Conservation (phyloP, 768 basidiomycete species). For the Russula dissimulans region DNA sequence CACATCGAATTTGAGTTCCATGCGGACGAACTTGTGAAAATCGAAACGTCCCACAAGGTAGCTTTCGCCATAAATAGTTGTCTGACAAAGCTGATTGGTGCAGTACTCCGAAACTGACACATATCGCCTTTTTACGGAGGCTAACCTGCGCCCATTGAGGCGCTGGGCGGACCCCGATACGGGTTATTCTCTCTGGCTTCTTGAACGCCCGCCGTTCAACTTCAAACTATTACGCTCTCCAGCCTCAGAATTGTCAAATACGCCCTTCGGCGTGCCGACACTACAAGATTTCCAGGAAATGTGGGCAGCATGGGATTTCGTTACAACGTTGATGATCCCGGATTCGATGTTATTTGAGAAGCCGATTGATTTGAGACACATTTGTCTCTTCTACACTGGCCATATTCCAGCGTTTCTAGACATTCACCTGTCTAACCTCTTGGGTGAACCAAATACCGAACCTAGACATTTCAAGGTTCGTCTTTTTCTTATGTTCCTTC, state of each 20-base stretch:
- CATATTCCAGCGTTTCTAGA: conserved; percentile 92
- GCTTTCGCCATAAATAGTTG: conserved; percentile 3
- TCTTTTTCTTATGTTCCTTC: not conserved
- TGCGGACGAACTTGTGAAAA: conserved; percentile 67
- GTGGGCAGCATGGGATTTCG: conserved; percentile 85
- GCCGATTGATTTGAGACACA: conserved; percentile 90
- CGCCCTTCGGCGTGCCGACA: conserved; percentile 61
- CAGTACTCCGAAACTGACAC: conserved; percentile 78
- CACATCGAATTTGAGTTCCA: conserved; percentile 43
- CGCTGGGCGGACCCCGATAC: conserved; percentile 71
- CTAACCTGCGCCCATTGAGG: conserved; percentile 75
- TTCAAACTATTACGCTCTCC: conserved; percentile 56
- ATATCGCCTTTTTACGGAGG: conserved; percentile 55
- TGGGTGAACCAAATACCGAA: conserved; percentile 73
- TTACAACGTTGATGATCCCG: conserved; percentile 82
- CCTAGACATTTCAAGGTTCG: conserved; percentile 70
- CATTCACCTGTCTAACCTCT: conserved; percentile 70
- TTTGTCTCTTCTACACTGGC: conserved; percentile 93
- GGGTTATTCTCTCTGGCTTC: conserved; percentile 80
- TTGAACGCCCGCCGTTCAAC: conserved; percentile 75
- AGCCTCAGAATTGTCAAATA: conserved; percentile 21
- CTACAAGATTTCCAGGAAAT: conserved; percentile 71
- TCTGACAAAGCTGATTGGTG: not conserved
- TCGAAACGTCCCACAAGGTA: conserved; percentile 88
- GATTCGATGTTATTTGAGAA: conserved; percentile 77